Conservation (phyloP, 2,329 filamentous ascomycete species). For the Ophiostoma tasmaniense region DNA sequence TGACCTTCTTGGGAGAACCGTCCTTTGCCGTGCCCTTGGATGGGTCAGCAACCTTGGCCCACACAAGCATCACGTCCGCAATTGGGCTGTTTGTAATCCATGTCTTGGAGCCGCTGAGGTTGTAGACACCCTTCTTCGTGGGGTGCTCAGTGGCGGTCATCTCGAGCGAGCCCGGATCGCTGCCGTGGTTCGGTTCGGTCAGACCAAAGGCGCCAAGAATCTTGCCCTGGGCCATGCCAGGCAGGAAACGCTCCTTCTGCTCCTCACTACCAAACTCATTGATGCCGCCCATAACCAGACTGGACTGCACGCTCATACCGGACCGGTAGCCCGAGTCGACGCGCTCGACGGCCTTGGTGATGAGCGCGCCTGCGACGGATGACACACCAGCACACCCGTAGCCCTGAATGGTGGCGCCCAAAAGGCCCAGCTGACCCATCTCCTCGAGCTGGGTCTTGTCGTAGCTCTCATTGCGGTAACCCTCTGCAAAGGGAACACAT, state of each 20-base stretch:
- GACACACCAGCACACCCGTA: slow-evolving; percentile 78
- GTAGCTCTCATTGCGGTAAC: slow-evolving; percentile 68
- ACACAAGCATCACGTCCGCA: slow-evolving; percentile 70
- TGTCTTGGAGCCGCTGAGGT: slow-evolving; percentile 70
- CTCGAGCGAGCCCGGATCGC: slow-evolving; percentile 80
- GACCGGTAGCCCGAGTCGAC: slow-evolving; percentile 82
- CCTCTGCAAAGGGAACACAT: slow-evolving; percentile 23
- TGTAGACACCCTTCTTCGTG: slow-evolving; percentile 66
- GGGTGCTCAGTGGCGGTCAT: slow-evolving; percentile 69
- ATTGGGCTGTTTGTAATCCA: slow-evolving; percentile 92
- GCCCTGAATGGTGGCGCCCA: slow-evolving; percentile 73
- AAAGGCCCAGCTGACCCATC: slow-evolving; percentile 76
- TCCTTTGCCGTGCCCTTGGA: slow-evolving; percentile 48
- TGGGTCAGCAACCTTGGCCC: slow-evolving; percentile 86
- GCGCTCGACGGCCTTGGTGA: slow-evolving; percentile 77
- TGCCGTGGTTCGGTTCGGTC: slow-evolving; percentile 83
- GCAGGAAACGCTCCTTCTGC: slow-evolving; percentile 71
- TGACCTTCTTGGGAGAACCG: slow-evolving; percentile 31
- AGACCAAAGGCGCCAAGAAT: slow-evolving; percentile 73
- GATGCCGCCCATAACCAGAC: slow-evolving; percentile 78
- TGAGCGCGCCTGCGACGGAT: slow-evolving; percentile 71
- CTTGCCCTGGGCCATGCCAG: slow-evolving; percentile 67
- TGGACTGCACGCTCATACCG: slow-evolving; percentile 82
- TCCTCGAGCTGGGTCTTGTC: slow-evolving; percentile 71
- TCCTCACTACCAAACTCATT: slow-evolving; percentile 72